phyloP scores from a whole-genome alignment of 1,139 yeast species.

The Hyphopichia wangnamkhiaoensis region DNA sequence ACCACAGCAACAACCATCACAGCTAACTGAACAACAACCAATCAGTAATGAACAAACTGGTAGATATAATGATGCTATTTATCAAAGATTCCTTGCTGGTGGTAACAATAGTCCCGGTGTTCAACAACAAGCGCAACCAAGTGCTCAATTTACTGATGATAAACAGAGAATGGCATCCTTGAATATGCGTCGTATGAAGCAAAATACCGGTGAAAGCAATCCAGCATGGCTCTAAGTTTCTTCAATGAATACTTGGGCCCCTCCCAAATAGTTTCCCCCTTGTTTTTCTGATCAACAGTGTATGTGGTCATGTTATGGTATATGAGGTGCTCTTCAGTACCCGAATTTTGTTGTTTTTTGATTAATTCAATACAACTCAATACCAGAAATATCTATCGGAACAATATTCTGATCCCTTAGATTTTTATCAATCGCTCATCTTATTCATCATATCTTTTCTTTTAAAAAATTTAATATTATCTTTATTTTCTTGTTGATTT shows the following conservation, averaged over 20 bases:
- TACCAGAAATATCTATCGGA: too few species aligned
- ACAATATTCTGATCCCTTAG: too few species aligned
- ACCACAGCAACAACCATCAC: conserved; percentile 7
- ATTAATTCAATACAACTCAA: too few species aligned
- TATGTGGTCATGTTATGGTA: too few species aligned
- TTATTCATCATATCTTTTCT: too few species aligned
- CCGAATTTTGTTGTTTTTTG: too few species aligned
- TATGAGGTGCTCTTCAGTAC: too few species aligned
- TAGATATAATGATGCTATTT: conserved; percentile 3
- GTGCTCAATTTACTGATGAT: conserved; percentile 4
- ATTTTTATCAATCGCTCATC: too few species aligned
- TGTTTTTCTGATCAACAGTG: too few species aligned
- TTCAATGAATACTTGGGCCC: too few species aligned
- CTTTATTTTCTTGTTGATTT: too few species aligned
- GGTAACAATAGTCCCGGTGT: conserved; percentile 4
- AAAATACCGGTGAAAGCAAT: conserved; percentile 5
- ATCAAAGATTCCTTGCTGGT: conserved; percentile 8
- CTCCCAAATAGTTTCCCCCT: not conserved
- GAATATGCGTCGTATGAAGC: conserved; percentile 7
- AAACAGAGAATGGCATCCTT: conserved; percentile 4
- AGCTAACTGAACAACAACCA: not conserved
- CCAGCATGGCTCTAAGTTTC: conserved; percentile 14
- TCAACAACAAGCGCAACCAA: conserved; percentile 1
- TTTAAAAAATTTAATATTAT: too few species aligned
- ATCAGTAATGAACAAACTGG: conserved; percentile 4